These are phyloP conservation scores for Candida dubliniensis DNA, from an alignment of 1,139 yeast genomes.

Conservation along the genomic window DNA sequence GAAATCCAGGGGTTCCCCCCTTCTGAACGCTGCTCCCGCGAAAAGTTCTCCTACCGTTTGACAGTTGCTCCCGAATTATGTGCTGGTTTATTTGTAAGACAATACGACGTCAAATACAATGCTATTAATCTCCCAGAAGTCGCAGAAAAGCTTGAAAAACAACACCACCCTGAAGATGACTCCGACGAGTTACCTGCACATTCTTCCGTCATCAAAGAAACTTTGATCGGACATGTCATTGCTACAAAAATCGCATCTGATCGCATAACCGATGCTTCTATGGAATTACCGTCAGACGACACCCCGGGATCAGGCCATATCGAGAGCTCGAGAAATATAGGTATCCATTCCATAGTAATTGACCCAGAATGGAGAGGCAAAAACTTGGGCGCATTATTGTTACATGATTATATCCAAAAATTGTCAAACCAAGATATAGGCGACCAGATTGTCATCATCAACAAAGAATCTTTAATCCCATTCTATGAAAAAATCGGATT, in stretches of 20 bases:
- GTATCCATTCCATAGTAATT: slow-evolving; percentile 79
- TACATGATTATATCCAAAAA: slow-evolving; percentile 90
- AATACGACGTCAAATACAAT: slow-evolving; percentile 49
- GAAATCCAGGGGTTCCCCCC: slow-evolving; percentile 72
- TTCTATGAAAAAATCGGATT: slow-evolving; percentile 85
- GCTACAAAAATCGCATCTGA: slow-evolving; percentile 68
- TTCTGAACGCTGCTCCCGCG: slow-evolving; percentile 63
- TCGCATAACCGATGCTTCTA: slow-evolving; percentile 60
- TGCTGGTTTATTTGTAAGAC: slow-evolving; percentile 81
- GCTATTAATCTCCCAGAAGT: slow-evolving; percentile 47
- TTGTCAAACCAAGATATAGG: slow-evolving; percentile 86
- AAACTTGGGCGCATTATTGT: slow-evolving; percentile 76
- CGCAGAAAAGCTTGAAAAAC: slow-evolving; percentile 35
- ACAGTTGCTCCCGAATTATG: slow-evolving; percentile 86
- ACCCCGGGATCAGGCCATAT: slow-evolving; percentile 71
- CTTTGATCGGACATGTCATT: slow-evolving; percentile 77
- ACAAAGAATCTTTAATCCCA: slow-evolving; percentile 66
- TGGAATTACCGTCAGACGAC: slow-evolving; percentile 56
- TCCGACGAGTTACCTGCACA: slow-evolving; percentile 46
- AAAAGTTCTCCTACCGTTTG: slow-evolving; percentile 68
- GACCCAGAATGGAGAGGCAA: slow-evolving; percentile 78
- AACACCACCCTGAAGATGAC: slow-evolving; percentile 27
- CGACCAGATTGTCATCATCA: slow-evolving; percentile 70
- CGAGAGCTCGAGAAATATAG: slow-evolving; percentile 73
- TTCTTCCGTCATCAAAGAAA: slow-evolving; percentile 60